Evolutionary conservation across 495 filamentous ascomycete genomes (phyloP).

Genomic region (Tuber calosporum): DNA sequence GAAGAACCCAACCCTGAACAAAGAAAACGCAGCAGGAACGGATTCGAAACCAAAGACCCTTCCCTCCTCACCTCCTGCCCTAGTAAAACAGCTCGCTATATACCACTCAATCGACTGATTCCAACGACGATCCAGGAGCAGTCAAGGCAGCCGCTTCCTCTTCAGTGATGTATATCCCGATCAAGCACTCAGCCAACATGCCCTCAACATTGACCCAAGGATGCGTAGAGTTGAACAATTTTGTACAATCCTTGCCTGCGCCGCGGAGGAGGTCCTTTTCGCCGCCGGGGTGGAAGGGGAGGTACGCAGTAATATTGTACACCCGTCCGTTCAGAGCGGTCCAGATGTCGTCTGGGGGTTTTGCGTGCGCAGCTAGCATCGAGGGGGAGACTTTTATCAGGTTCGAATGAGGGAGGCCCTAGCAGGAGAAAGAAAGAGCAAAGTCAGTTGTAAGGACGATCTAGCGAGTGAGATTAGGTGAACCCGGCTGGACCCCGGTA

Average conservation of each 20-base stretch:
- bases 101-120: conserved; percentile 62
- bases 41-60: background rate
- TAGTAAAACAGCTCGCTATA: background rate
- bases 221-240: conserved; percentile 84
- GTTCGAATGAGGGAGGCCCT: conserved; percentile 52
- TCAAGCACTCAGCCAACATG: conserved; percentile 75
- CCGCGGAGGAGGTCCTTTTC: conserved; percentile 74
- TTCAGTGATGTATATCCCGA: conserved; percentile 81
- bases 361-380: conserved; percentile 63
- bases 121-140: conserved; percentile 47
- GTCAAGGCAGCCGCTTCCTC: conserved; percentile 47
- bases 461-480: background rate
- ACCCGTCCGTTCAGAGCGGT: conserved; percentile 76
- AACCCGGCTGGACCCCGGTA: background rate
- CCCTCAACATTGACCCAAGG: conserved; percentile 98
- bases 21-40: background rate
- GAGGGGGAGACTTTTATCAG: conserved; percentile 66
- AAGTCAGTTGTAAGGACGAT: conserved; percentile 9
- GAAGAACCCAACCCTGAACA: background rate
- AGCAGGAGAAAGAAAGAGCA: background rate
- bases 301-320: conserved; percentile 87
- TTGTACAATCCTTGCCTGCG: conserved; percentile 68
- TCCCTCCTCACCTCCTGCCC: background rate
- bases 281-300: conserved; percentile 86
- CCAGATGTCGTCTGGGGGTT: conserved; percentile 81